Evolutionary conservation across 805 yeast genomes (phyloP).

Genomic region (Wickerhamomyces silvicola): DNA sequence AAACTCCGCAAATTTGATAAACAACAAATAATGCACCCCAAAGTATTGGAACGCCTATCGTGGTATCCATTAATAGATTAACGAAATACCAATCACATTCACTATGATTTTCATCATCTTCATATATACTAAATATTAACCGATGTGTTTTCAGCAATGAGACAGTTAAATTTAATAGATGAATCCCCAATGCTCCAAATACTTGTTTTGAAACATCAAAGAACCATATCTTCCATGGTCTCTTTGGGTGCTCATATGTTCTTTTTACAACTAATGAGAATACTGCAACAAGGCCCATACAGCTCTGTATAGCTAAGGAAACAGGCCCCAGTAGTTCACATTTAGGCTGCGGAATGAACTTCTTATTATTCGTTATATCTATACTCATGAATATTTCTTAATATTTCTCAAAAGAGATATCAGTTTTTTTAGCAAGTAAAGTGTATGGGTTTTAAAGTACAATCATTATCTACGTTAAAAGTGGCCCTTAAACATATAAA

Average conservation of each 20-base stretch:
- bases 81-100: conserved; percentile 96
- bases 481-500: no score
- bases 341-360: conserved; percentile 7
- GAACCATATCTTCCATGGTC: conserved; percentile 86
- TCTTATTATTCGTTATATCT: background rate
- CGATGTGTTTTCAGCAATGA: conserved; percentile 49
- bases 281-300: conserved; percentile 72
- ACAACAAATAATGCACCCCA: conserved; percentile 50
- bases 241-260: conserved; percentile 70
- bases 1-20: conserved; percentile 33
- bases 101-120: conserved; percentile 39
- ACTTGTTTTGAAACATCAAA: conserved; percentile 89
- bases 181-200: conserved; percentile 81
- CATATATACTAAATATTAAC: conserved; percentile 2
- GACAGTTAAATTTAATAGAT: conserved; percentile 64
- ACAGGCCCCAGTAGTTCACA: conserved; percentile 82
- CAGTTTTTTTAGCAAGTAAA: background rate
- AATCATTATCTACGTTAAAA: no score
- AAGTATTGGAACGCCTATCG: conserved; percentile 83
- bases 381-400: background rate
- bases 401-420: background rate
- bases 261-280: conserved; percentile 71
- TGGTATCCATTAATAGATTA: conserved; percentile 83
- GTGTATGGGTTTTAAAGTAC: no score
- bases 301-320: conserved; percentile 69